Base-by-base conservation (phyloP, 768 basidiomycete species). In the Trametes coccinea region DNA sequence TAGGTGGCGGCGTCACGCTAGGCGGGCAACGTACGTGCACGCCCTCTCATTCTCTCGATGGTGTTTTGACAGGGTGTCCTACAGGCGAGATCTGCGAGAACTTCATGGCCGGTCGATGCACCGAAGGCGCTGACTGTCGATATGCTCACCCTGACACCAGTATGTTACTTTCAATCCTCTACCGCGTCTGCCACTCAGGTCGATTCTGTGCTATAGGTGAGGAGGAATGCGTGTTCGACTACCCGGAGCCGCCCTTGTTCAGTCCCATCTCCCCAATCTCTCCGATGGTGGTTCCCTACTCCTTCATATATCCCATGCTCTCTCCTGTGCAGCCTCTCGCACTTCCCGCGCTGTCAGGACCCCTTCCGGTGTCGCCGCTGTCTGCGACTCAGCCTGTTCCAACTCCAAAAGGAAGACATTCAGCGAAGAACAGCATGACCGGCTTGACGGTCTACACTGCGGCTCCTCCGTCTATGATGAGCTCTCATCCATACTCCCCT, bases 1-100 rank as follows among this genome's bases (percentile, higher is more conserved):
- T 91, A 53, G 88, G 89, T 0, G 89, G 89, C 13, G 89, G 89
- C 3, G 89, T 90, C n/a, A 79, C 82, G 72, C 80, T 90, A 78
- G 81, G 80, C 61, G 83, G 73, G 11, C 64, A 54, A 39, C 66
- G 74, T 72, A 57, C 43, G 71, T 1, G 22, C 22, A 22, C 22
- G 22, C 22, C 22, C 22, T 22, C 22, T 22, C 22, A 22, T 22
- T 22, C 22, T 22, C 22, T 22, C 22, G 22, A 22, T 22, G 22
- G 22, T 22, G 22, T 22, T 22, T 22, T 22, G 22, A 22, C 22
- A 22, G 22, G 22, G 22, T 22, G 22, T 44, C 22, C 3, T 40
- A 8, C 39, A 74, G 73, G 73, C 4, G 63, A 70, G 37, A 45
- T 68, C 1, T 75, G 72, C 53, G 44, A 67, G 54, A 63, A 58